Evolutionary conservation across 495 filamentous ascomycete species (phyloP), one percentile per base, ranked within the genome.

Genomic region (Penicillium pancosmium): DNA sequence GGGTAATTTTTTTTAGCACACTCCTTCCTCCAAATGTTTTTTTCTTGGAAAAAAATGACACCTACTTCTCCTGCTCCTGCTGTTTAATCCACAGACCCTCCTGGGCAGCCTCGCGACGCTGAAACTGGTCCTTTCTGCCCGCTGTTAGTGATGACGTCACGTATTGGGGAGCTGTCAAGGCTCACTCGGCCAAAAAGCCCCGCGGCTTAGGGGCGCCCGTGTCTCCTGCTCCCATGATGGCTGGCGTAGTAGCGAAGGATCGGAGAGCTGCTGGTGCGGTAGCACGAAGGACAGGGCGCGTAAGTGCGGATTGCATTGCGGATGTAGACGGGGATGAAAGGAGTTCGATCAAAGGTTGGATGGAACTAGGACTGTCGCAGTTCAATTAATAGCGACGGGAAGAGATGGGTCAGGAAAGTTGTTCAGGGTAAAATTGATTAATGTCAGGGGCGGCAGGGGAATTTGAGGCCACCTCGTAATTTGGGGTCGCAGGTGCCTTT

Each of bases 61-160:
- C 68, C 31, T 61, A 86, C 87, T 95, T 95, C 71, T 87, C 82
- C 77, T 82, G 80, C 84, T 97, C 93, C 53, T 86, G 83, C 76
- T 88, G 73, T 53, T 80, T 76, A 74, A 97, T 88, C 72, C 87
- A 86, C 67, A 81, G 82, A 63, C 89, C 87, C 77, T 97, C 93
- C 65, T 77, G 78, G 47, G 92, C 93, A 56, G 84, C 84, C 77
- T 97, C 93, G 68, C 93, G 91, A 68, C 85, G 85, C 65, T 87
- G 86, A 81, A 96, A 97, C 56, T 89, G 84, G 67, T 96, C 93
- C 56, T 92, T 92, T 31, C 68, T 70, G 44, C 21, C 58, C 16
- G 41, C 15, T 34, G 15, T 50, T 33, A 34, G 63, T 43, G 31
- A 52, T 64, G 66, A 70, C 65, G 60, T 71, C 72, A 73, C 64